A percentile compares a stretch with the other conserved stretches of the same genome.
Conservation (phyloP, 1,284 basidiomycete species). For the Pyrrhoderma noxium region DNA sequence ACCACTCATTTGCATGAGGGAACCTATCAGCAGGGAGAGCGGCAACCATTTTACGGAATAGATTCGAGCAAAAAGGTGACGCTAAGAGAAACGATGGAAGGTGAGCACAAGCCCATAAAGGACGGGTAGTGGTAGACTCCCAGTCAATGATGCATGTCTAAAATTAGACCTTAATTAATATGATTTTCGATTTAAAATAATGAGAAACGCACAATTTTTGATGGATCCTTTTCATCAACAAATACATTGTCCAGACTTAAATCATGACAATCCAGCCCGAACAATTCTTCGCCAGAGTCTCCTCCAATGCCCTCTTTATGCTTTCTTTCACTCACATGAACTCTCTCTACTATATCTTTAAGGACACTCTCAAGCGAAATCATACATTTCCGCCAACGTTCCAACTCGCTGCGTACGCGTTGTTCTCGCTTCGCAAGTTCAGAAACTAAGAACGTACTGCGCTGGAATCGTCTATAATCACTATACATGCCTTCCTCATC, state of each 20-base stretch:
- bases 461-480: conserved; percentile 71
- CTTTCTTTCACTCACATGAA: conserved; percentile 10
- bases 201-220: conserved; percentile 52
- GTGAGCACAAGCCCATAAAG: conserved; percentile 76
- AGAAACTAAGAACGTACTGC: conserved; percentile 66
- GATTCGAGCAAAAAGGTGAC: conserved; percentile 59
- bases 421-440: conserved; percentile 58
- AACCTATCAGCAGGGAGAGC: conserved; percentile 29
- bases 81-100: conserved; percentile 70
- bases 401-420: conserved; percentile 59
- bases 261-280: conserved; percentile 72
- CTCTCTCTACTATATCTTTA: conserved; percentile 6
- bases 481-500: conserved; percentile 49
- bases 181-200: conserved; percentile 8
- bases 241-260: conserved; percentile 75
- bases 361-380: conserved; percentile 36
- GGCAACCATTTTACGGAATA: conserved; percentile 58
- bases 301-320: conserved; percentile 21
- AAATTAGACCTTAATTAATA: conserved; percentile 6
- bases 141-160: conserved; percentile 80
- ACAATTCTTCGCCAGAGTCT: conserved; percentile 39
- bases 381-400: conserved; percentile 59
- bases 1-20: conserved; percentile 47
- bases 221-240: conserved; percentile 59
- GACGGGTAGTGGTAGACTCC: conserved; percentile 77